A percentile compares a stretch with the other conserved stretches of the same genome.
Conservation (phyloP, 139 green algal genomes). For the Gonium pectorale region DNA sequence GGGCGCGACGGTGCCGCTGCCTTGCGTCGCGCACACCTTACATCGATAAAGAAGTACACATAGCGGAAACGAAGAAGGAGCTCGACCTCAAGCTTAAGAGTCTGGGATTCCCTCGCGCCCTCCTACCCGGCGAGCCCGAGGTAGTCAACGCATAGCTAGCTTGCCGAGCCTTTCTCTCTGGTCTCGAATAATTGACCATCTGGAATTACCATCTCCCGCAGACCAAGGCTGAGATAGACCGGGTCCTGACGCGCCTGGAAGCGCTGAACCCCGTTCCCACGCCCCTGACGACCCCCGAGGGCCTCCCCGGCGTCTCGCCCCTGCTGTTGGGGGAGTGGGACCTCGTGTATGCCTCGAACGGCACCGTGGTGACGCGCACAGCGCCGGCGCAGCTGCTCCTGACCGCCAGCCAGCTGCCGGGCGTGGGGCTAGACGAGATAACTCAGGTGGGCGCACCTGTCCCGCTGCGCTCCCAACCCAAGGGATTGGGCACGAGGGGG, state of each 20-base stretch:
- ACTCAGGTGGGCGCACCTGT: not conserved
- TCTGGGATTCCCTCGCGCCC: not conserved
- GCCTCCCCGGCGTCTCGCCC: not conserved
- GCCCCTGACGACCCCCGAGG: not conserved
- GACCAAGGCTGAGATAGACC: slow-evolving; percentile 36
- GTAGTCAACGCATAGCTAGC: not conserved
- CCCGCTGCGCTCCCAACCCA: no score
- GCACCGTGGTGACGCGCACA: slow-evolving; percentile 38
- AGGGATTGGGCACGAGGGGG: no score
- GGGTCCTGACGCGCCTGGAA: slow-evolving; percentile 30
- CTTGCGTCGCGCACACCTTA: no score
- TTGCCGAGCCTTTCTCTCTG: not conserved
- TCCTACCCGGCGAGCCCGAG: slow-evolving; percentile 1
- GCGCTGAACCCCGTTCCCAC: not conserved
- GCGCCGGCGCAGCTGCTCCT: slow-evolving; percentile 27
- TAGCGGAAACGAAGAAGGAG: slow-evolving; percentile 31
- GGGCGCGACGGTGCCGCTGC: no score
- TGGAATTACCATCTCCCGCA: not conserved
- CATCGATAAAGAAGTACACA: slow-evolving; percentile 25
- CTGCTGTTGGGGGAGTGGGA: slow-evolving; percentile 45
- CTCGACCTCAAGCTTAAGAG: not conserved
- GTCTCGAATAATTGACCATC: not conserved
- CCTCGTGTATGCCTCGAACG: slow-evolving; percentile 56
- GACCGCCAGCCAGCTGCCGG: slow-evolving; percentile 18
- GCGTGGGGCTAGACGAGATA: slow-evolving; percentile 36